Conservation (phyloP, 139 green algal genomes). For the Asterochloris sp. region DNA sequence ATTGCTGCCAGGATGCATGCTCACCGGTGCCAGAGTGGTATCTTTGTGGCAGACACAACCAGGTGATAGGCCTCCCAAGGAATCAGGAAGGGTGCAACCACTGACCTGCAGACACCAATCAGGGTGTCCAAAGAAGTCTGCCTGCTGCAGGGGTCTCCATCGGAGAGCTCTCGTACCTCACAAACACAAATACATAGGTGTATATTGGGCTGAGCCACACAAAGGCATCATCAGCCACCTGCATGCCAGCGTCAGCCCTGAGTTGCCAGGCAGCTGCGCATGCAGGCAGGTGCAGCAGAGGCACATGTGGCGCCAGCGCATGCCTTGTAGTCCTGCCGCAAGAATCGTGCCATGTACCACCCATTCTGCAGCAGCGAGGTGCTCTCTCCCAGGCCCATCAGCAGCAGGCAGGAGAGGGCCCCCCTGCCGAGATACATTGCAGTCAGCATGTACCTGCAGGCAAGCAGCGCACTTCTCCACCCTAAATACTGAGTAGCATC, state of each 20-base stretch:
- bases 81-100: no score
- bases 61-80: no score
- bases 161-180: neutral
- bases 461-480: no score
- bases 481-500: neutral
- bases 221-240: neutral
- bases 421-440: constrained; percentile 4
- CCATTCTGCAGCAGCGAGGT: constrained; percentile 22
- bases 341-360: constrained; percentile 11
- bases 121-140: no score
- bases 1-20: no score
- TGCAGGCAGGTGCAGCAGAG: neutral
- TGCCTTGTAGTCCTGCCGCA: constrained; percentile 1
- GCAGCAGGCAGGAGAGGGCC: constrained; percentile 16
- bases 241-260: neutral
- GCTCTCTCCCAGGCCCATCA: constrained; percentile 20
- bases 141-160: neutral
- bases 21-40: no score
- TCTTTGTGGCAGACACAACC: no score
- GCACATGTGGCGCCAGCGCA: no score
- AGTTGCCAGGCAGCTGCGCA: no score
- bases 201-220: constrained; percentile 12
- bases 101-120: no score
- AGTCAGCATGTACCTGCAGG: constrained; percentile 10
- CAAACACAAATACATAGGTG: constrained; percentile 16